phyloP scores from a whole-genome alignment of 1,139 yeast species.

The Kodamaea arcana region DNA sequence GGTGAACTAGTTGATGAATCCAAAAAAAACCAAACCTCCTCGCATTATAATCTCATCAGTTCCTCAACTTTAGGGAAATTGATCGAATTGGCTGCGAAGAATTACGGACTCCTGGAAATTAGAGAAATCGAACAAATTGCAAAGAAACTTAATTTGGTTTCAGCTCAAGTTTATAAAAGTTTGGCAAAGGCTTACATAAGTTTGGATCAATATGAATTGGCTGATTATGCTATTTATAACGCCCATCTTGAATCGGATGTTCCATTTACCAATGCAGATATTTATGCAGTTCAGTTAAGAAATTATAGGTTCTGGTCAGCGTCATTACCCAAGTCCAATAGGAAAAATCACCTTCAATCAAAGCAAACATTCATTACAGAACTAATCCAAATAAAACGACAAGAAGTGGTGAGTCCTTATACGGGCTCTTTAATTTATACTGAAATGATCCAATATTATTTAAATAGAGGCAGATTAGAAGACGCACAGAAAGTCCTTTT shows the following conservation, averaged over 20 bases:
- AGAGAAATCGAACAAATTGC: constrained; percentile 21
- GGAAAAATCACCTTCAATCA: constrained; percentile 4
- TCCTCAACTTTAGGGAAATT: constrained; percentile 14
- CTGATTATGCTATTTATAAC: constrained; percentile 25
- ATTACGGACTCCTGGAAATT: constrained; percentile 23
- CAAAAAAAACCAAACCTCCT: not conserved
- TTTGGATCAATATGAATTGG: constrained; percentile 31
- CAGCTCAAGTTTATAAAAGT: constrained; percentile 10
- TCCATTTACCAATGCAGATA: constrained; percentile 28
- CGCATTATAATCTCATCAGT: constrained; percentile 16
- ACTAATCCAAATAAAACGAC: constrained; percentile 5
- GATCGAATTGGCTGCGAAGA: constrained; percentile 19
- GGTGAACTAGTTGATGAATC: constrained; percentile 6
- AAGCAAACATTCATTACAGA: constrained; percentile 11
- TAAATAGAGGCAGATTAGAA: constrained; percentile 14
- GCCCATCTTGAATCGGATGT: constrained; percentile 27
- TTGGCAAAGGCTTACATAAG: constrained; percentile 26
- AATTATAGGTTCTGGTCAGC: constrained; percentile 30
- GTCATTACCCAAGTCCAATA: constrained; percentile 5
- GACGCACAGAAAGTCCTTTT: constrained; percentile 17
- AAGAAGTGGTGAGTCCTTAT: constrained; percentile 6
- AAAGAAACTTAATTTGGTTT: constrained; percentile 12
- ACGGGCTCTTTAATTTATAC: constrained; percentile 14
- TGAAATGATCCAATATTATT: constrained; percentile 25
- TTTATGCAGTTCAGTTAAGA: constrained; percentile 29